These are phyloP conservation scores for Trypanosoma caninum DNA, from an alignment of 208 protist genomes.

Conservation along the genomic window DNA sequence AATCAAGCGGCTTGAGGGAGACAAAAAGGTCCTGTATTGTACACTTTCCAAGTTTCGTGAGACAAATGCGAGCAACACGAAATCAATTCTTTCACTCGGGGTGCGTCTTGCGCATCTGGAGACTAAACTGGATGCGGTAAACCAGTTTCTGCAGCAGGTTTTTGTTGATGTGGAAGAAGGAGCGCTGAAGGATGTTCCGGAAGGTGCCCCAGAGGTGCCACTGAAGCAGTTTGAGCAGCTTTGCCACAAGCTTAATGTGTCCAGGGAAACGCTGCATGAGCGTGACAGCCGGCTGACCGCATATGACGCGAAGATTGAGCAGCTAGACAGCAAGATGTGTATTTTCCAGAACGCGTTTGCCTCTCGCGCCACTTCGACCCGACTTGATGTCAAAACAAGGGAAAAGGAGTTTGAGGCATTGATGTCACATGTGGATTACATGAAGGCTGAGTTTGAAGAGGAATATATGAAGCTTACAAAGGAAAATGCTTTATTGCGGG, in stretches of 20 bases:
- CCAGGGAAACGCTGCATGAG: conserved; percentile 54
- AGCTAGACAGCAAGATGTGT: conserved; percentile 63
- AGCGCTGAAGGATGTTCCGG: conserved; percentile 40
- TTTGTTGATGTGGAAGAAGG: conserved; percentile 59
- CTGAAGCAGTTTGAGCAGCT: conserved; percentile 70
- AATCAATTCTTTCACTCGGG: conserved; percentile 75
- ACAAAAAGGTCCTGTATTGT: conserved; percentile 72
- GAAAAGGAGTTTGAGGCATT: conserved; percentile 56
- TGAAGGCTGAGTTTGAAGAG: conserved; percentile 50
- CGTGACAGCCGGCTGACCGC: conserved; percentile 68
- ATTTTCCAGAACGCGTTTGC: conserved; percentile 71
- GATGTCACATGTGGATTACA: conserved; percentile 40
- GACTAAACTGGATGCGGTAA: conserved; percentile 62
- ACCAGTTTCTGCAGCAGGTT: conserved; percentile 72
- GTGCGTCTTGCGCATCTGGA: conserved; percentile 72
- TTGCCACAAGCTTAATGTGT: conserved; percentile 50
- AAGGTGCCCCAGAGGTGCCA: conserved; percentile 57
- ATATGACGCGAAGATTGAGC: conserved; percentile 71
- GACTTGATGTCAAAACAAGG: conserved; percentile 51
- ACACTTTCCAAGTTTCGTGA: conserved; percentile 71
- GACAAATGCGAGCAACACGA: conserved; percentile 60
- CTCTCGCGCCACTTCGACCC: conserved; percentile 49
- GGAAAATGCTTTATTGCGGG: conserved; percentile 45
- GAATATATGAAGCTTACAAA: conserved; percentile 44
- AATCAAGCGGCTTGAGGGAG: conserved; percentile 64